Base-by-base conservation (phyloP, 2,329 filamentous ascomycete species). In the Acrodontium crateriforme region DNA sequence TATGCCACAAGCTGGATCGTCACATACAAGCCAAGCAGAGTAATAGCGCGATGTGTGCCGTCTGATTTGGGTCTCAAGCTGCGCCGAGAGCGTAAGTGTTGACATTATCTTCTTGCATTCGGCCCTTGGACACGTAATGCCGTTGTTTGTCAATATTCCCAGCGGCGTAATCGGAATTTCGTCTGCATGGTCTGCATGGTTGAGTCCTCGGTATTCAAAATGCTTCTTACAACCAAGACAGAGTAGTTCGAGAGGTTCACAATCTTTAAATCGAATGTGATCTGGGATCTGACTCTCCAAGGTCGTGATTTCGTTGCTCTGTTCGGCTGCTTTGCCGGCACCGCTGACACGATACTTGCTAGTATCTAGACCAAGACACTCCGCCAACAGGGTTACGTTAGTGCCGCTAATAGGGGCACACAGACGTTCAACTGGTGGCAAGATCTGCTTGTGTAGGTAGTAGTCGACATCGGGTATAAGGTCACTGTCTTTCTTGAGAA, bases 401-500 rank as follows among this genome's bases (percentile, higher is more conserved):
- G 89, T 98, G 34, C 89, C 89, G 9, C 73, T 72, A 46, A 98
- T 94, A 35, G 92, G 93, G 36, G 87, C 89, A 52, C 89, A 98
- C 13, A 98, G 74, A 67, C 89, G 82, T 60, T 98, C 89, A 15
- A 98, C 89, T 0, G 89, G 89, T 8, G 89, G 89, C 58, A 98
- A 83, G 34, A 98, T 94, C 56, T 98, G 89, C 63, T 98, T 98
- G 62, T 83, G 78, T 20, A 98, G 72, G 54, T 98, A 98, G 71
- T 85, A 95, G 50, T 98, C 89, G n/a, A 94, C 71, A 48, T 98
- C 89, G 2, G 85, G 82, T 32, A 77, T 69, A 5, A 98, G 67
- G 1, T 64, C 76, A 1, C 77, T 74, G 41, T 80, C 79, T 10
- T 71, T 50, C 48, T 89, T 91, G 34, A 81, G 62, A 11, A 92